Conservation (phyloP, 1,284 basidiomycete genomes). For the Marasmius sp. region DNA sequence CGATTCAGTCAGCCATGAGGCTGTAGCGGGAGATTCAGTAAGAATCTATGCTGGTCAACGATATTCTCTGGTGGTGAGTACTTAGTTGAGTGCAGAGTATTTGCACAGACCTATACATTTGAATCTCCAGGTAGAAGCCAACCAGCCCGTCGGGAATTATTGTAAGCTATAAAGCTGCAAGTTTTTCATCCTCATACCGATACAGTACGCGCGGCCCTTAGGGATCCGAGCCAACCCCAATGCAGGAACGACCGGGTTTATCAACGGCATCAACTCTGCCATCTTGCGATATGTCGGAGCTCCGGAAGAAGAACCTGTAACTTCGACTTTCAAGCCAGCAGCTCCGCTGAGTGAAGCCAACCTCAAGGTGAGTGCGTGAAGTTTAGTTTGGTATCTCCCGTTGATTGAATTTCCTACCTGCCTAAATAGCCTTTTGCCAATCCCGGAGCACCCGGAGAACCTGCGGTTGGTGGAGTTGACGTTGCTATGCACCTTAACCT, state of each 20-base stretch:
- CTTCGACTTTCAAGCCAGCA: not conserved
- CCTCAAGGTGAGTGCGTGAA: conserved; percentile 4
- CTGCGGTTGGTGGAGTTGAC: conserved; percentile 30
- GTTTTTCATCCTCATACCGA: not conserved
- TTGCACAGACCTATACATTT: not conserved
- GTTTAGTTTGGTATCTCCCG: conserved; percentile 8
- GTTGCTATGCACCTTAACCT: conserved; percentile 13
- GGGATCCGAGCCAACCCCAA: conserved; percentile 28
- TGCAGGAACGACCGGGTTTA: conserved; percentile 19
- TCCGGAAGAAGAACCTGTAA: conserved; percentile 30
- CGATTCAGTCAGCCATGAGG: conserved; percentile 13
- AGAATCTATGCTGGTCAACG: conserved; percentile 29
- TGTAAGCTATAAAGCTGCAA: conserved; percentile 12
- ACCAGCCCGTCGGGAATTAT: conserved; percentile 36
- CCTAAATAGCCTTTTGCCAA: conserved; percentile 33
- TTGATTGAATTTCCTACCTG: conserved; percentile 28
- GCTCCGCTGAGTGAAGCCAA: conserved; percentile 18
- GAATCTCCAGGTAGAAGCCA: conserved; percentile 23
- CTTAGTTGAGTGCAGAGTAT: not conserved
- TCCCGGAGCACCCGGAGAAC: conserved; percentile 30
- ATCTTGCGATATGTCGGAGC: conserved; percentile 47
- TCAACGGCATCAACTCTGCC: conserved; percentile 34
- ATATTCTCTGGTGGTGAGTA: conserved; percentile 34
- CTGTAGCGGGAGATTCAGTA: conserved; percentile 14
- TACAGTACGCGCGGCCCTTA: not conserved